Conservation (phyloP, 805 yeast species). For the Ogataea zsoltii region DNA sequence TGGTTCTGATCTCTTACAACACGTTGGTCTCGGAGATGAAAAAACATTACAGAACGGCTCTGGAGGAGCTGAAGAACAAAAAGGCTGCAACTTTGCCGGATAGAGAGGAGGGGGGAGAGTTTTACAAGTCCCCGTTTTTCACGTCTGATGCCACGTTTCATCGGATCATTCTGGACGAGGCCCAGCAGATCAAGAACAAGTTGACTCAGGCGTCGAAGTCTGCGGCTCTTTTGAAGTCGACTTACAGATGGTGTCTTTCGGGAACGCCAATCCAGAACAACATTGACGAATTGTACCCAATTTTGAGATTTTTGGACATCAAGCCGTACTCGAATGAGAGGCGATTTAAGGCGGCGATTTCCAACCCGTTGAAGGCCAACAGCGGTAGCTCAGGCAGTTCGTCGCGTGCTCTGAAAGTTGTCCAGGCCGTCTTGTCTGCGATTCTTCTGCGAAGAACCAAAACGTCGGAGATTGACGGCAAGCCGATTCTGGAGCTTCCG, state of each 20-base stretch:
- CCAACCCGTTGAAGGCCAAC: constrained; percentile 50
- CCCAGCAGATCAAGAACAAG: constrained; percentile 56
- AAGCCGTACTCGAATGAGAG: constrained; percentile 65
- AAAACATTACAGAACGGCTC: constrained; percentile 51
- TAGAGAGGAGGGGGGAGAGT: constrained; percentile 35
- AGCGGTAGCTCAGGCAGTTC: constrained; percentile 14
- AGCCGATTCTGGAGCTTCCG: constrained; percentile 73
- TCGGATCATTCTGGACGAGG: constrained; percentile 56
- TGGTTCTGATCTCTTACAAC: constrained; percentile 77
- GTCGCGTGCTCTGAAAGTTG: constrained; percentile 48
- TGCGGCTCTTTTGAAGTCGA: constrained; percentile 40
- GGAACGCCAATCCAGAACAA: constrained; percentile 64
- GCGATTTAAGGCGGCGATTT: constrained; percentile 56
- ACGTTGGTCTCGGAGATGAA: constrained; percentile 77
- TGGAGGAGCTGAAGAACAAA: constrained; percentile 30
- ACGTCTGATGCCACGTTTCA: constrained; percentile 49
- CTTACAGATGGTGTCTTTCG: constrained; percentile 50
- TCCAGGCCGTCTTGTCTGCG: constrained; percentile 71
- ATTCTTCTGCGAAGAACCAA: constrained; percentile 77
- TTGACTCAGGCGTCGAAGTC: constrained; percentile 48
- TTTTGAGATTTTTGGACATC: constrained; percentile 50
- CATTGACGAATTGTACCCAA: constrained; percentile 54
- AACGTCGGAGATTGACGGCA: constrained; percentile 69
- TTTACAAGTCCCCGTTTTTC: constrained; percentile 67
- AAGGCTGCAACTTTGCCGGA: constrained; percentile 37